phyloP scores from a whole-genome alignment of 495 filamentous ascomycete species.

The Aspergillus steynii region DNA sequence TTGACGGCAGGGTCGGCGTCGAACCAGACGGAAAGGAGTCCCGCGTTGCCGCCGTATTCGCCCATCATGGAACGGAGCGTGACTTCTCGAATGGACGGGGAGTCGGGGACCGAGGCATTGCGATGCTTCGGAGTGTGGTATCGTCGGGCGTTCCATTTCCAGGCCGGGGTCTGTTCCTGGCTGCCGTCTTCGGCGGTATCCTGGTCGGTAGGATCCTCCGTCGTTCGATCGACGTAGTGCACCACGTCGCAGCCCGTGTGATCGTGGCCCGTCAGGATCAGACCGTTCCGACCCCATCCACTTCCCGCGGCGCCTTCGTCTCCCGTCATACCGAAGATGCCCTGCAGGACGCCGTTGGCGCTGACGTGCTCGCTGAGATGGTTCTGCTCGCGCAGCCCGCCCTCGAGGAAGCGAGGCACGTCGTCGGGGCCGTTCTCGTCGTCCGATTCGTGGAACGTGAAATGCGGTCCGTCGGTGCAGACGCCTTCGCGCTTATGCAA shows the following conservation, averaged over 20 bases:
- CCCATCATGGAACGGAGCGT: conserved; percentile 99
- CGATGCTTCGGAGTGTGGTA: conserved; percentile 10
- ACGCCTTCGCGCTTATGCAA: conserved; percentile 80
- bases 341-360: conserved; percentile 64
- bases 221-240: conserved; percentile 66
- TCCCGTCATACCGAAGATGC: conserved; percentile 75
- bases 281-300: conserved; percentile 64
- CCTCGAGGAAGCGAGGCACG: conserved; percentile 40
- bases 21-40: conserved; percentile 86
- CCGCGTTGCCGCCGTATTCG: conserved; percentile 84
- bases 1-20: conserved; percentile 50
- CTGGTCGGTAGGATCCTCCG: neutral
- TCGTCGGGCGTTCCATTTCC: conserved; percentile 25
- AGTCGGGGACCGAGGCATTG: neutral
- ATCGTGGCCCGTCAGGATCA: conserved; percentile 91
- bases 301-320: conserved; percentile 47
- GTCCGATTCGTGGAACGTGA: conserved; percentile 64
- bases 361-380: conserved; percentile 71
- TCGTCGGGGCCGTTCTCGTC: conserved; percentile 34
- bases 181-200: conserved; percentile 12
- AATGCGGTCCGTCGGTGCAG: conserved; percentile 81
- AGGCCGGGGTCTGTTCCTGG: conserved; percentile 5
- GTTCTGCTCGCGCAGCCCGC: conserved; percentile 87
- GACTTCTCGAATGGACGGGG: conserved; percentile 70
- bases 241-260: conserved; percentile 89